A percentile compares a stretch with the other conserved stretches of the same genome.
Conservation (phyloP, 202 grass and related monocot genomes). For the Panicum virgatum region DNA sequence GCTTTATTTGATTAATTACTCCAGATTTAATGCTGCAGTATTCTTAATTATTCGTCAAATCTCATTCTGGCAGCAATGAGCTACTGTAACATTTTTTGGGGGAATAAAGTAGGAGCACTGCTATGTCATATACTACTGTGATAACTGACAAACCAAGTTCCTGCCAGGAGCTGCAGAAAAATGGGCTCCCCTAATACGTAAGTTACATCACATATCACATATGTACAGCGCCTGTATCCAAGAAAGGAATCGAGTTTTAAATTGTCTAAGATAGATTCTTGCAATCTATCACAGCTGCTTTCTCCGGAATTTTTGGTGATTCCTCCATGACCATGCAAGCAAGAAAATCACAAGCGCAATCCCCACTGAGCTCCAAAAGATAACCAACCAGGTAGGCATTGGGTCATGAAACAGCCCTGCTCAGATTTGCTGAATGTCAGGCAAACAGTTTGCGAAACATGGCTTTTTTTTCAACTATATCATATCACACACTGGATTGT, state of each 20-base stretch:
- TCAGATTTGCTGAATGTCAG: constrained; percentile 18
- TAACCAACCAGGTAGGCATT: constrained; percentile 81
- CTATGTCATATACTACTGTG: too few species aligned
- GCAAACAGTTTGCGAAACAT: neutral
- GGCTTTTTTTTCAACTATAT: neutral
- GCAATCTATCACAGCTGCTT: constrained; percentile 55
- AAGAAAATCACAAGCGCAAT: constrained; percentile 64
- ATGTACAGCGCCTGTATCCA: constrained; percentile 44
- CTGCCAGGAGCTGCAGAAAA: constrained; percentile 26
- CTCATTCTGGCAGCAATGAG: constrained; percentile 8
- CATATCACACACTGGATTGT: neutral
- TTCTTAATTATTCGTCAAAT: neutral
- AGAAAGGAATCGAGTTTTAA: neutral
- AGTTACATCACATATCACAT: constrained; percentile 36
- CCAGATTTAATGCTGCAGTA: neutral
- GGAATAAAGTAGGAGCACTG: too few species aligned
- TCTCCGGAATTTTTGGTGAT: constrained; percentile 54
- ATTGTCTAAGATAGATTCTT: neutral
- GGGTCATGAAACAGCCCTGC: constrained; percentile 77
- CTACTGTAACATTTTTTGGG: too few species aligned
- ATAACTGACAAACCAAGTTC: neutral
- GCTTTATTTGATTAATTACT: neutral
- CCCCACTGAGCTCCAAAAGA: constrained; percentile 74
- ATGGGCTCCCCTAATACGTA: constrained; percentile 4
- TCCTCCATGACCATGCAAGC: constrained; percentile 77